Evolutionary conservation across 2,329 filamentous ascomycete genomes (phyloP), one percentile per base, ranked within the genome.

Genomic region (Erysiphe neolycopersici): DNA sequence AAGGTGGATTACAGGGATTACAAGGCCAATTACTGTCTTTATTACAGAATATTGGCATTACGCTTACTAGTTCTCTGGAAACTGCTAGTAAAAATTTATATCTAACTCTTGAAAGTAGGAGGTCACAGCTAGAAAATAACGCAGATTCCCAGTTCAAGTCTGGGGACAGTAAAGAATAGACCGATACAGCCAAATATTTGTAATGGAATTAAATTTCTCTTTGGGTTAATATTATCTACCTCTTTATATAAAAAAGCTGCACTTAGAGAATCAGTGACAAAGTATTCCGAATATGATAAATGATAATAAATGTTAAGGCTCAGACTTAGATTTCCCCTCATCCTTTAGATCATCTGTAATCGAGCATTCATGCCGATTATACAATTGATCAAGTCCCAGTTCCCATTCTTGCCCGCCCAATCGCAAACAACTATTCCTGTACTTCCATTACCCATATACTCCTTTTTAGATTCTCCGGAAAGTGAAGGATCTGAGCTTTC

Each of bases 401-500:
- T 79, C 0, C 77, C 84, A 48, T 76, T 68, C 47, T 75, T 65
- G 2, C 89, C 89, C 42, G 94, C 85, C 81, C 81, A 94, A 60
- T 98, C 89, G 48, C 79, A 89, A 22, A 95, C 78, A 38, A 95
- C 75, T 46, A 95, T 73, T 4, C 89, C 89, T 1, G 85, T 91
- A 5, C 73, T 69, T 26, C 79, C 84, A 54, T 83, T 75, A 1
- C 78, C 75, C 31, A 75, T 63, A 39, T 64, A 61, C 44, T 47
- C 44, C 53, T 52, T 45, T 14, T 33, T 33, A n/a, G 46, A 45
- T 54, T 50, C 47, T 50, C 45, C 58, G 51, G 37, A 54, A 49
- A 14, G 49, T 18, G 18, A 11, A 18, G 30, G 5, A 16, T 16
- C 33, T 11, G 14, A 38, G 18, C 14, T 6, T 18, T 9, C 11